phyloP scores from a whole-genome alignment of 371 early-diverging fungal genomes.

The Mortierella sp. region DNA sequence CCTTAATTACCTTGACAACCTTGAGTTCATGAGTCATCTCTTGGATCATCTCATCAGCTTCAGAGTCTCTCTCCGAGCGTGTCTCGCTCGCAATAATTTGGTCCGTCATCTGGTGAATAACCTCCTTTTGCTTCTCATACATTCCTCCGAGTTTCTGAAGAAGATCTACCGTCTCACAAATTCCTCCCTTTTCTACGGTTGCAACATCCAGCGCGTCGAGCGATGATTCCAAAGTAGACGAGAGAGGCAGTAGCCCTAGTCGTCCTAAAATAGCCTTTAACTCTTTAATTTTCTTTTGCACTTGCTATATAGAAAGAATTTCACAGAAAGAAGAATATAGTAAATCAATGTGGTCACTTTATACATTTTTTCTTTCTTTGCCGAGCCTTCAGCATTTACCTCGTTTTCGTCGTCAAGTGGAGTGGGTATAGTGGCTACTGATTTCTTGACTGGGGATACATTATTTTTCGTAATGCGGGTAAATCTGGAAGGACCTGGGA shows the following conservation, averaged over 20 bases:
- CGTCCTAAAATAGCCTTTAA: constrained; percentile 21
- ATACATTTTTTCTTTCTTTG: not conserved
- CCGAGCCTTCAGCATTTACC: constrained; percentile 2
- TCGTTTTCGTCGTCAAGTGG: constrained; percentile 34
- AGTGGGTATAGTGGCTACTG: constrained; percentile 29
- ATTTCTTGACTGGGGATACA: constrained; percentile 25
- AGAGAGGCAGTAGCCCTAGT: constrained; percentile 32
- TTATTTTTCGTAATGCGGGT: constrained; percentile 36
- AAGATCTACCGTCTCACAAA: constrained; percentile 34
- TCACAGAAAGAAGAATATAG: not conserved
- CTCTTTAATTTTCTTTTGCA: constrained; percentile 25
- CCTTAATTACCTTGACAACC: constrained; percentile 10
- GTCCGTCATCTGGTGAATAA: constrained; percentile 49
- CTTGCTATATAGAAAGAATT: not conserved
- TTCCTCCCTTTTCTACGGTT: constrained; percentile 32
- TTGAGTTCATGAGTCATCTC: constrained; percentile 16
- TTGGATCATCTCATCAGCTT: constrained; percentile 15
- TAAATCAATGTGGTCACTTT: not conserved
- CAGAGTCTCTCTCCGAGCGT: constrained; percentile 2
- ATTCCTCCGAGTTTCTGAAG: constrained; percentile 22
- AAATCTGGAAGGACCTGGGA: constrained; percentile 38
- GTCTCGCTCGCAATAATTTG: constrained; percentile 25
- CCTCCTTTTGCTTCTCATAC: constrained; percentile 37
- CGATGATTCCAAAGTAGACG: constrained; percentile 20
- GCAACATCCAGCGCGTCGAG: constrained; percentile 17